phyloP scores from a whole-genome alignment of 768 basidiomycete species.

The Pleurotus platypus region DNA sequence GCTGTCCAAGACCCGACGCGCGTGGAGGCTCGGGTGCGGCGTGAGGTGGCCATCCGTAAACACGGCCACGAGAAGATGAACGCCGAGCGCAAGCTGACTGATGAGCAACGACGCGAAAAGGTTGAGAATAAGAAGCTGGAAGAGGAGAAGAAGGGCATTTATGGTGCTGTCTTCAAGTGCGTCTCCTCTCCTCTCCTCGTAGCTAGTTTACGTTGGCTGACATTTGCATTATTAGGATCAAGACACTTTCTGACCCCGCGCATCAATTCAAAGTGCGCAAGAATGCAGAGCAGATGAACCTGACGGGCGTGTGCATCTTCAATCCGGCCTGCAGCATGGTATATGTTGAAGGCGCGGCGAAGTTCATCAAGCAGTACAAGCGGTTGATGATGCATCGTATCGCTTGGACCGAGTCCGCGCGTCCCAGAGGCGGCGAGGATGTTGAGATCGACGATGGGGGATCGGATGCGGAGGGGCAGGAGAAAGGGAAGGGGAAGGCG shows the following conservation, averaged over 20 bases:
- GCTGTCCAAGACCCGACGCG: conserved; percentile 97
- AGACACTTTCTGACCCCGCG: conserved; percentile 83
- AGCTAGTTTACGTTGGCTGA: neutral
- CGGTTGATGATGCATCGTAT: conserved; percentile 84
- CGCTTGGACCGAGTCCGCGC: conserved; percentile 89
- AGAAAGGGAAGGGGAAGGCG: conserved; percentile 23
- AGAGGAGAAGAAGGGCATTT: conserved; percentile 82
- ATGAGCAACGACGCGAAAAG: conserved; percentile 88
- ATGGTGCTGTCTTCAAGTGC: conserved; percentile 88
- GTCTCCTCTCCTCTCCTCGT: conserved; percentile 24
- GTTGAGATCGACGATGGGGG: conserved; percentile 59
- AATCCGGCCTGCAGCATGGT: conserved; percentile 87
- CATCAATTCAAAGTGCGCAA: conserved; percentile 96
- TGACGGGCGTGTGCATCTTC: conserved; percentile 90
- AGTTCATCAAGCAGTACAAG: conserved; percentile 84
- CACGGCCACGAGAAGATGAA: conserved; percentile 94
- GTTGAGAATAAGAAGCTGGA: conserved; percentile 79
- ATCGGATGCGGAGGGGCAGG: conserved; percentile 25
- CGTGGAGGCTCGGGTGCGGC: conserved; percentile 91
- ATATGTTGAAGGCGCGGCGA: conserved; percentile 88
- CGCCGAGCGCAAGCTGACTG: conserved; percentile 83
- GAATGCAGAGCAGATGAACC: conserved; percentile 88
- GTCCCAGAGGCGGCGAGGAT: conserved; percentile 71
- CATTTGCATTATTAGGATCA: conserved; percentile 52
- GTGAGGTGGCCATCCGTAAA: conserved; percentile 89